Base-by-base conservation (phyloP, 2,329 filamentous ascomycete genomes). In the Dothistroma pini region DNA sequence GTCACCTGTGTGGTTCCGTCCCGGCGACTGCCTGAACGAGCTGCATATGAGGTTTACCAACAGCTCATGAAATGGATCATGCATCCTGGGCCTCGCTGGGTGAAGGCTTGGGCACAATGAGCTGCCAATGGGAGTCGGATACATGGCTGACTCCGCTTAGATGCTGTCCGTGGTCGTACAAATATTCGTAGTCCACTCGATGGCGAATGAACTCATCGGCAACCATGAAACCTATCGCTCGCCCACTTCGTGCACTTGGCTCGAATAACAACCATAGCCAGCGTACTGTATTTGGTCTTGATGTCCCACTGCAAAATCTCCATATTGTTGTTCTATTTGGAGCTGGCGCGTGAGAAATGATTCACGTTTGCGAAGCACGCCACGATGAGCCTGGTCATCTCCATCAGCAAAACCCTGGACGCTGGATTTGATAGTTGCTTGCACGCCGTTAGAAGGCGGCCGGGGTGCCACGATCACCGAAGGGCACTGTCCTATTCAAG, bases 231-330 rank as follows among this genome's bases (percentile, higher is more conserved):
- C 47, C 52, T 56, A 8, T 47, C 38, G 5, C 48, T 59, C 11
- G 38, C 47, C 10, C 6, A 56, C 1, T 49, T 19, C 8, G 56
- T 58, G 31, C 49, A 60, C 16, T 19, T 44, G 4, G 44, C 51
- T n/a, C 41, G 49, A n/a, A 53, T 65, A 31, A 59, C 57, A 12
- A 54, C 61, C 2, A 29, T 62, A 12, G 47, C 50, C 55, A 34
- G 48, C 11, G 48, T 65, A 34, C 14, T 63, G 10, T 63, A 63
- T 21, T 47, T 65, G 32, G 54, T 57, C 11, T 22, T 62, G 4
- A 64, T 66, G 63, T 57, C 63, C 1, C 54, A 60, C 19, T 59
- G 59, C 11, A 66, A 66, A 34, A 56, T 66, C 38, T 60, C 63
- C 3, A 55, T 66, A 19, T 48, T 66, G 4, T 38, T 62, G 0